Evolutionary conservation across 768 basidiomycete genomes (phyloP), one percentile per base, ranked within the genome.

Genomic region (Lactarius quietus): DNA sequence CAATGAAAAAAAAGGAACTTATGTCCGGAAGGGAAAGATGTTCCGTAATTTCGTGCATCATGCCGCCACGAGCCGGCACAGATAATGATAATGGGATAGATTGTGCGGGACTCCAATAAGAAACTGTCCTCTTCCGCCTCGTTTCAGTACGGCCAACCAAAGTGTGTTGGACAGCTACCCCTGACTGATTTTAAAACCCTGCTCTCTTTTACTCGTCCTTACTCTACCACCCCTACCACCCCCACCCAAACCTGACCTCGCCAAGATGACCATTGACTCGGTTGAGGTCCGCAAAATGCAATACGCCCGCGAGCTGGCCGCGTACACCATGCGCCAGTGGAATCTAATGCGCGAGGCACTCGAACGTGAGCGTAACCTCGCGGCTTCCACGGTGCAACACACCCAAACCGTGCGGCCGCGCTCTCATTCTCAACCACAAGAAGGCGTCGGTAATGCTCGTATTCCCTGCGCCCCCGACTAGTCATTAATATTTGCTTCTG

Each of bases 251-350:
- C 39, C 12, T 18, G 18, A 18, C 39, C 6, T 18, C 17, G 23
- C 48, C 48, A 51, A 51, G 48, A 61, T 65, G 69, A 67, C 69
- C 28, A 5, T 64, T 20, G 68, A 68, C 28, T 70, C 72, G 29
- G 28, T 74, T 62, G 75, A 76, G 53, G 59, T 66, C 14, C 70
- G 71, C 41, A 77, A 78, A 67, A 70, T 73, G 26, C 75, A 72
- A 41, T 79, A 79, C 62, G 70, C 78, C 26, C 71, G 71, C 51
- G 77, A 79, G 67, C 71, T 79, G 29, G 77, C 77, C 6, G 75
- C 73, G 5, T 76, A 79, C 61, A 79, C 78, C n/a, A 72, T 78
- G 59, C 71, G 71, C 45, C 78, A 79, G 69, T 78, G 77, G 78
- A 72, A 73, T 59, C 29, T 69, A 15, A 73, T 72, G 45, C 72